Evolutionary conservation across 2,329 filamentous ascomycete genomes (phyloP).

Genomic region (Apiospora aurea): DNA sequence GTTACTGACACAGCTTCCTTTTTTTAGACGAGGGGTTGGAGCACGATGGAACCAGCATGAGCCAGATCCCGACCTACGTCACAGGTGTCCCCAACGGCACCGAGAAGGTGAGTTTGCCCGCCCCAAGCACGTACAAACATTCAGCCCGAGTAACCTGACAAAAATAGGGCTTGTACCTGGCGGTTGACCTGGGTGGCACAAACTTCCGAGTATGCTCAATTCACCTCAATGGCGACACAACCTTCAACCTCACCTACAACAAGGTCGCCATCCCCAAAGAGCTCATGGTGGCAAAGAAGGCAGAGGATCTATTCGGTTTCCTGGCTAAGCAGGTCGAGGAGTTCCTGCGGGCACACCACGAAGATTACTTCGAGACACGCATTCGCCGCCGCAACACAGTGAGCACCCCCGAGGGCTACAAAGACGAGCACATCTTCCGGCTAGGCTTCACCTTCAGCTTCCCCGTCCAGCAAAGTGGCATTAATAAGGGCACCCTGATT

Average conservation of each 20-base stretch:
- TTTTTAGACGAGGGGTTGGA: slow-evolving; percentile 77
- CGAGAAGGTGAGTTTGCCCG: slow-evolving; percentile 75
- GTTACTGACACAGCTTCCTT: slow-evolving; percentile 28
- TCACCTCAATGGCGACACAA: slow-evolving; percentile 90
- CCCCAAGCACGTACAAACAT: neutral
- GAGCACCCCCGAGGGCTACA: slow-evolving; percentile 64
- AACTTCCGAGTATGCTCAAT: slow-evolving; percentile 99
- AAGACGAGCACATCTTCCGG: slow-evolving; percentile 83
- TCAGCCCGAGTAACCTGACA: neutral
- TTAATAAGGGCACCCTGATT: slow-evolving; percentile 93
- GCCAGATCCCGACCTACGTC: slow-evolving; percentile 97
- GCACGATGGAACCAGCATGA: slow-evolving; percentile 80
- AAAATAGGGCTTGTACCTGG: slow-evolving; percentile 87
- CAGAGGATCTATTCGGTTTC: slow-evolving; percentile 89
- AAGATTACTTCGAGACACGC: slow-evolving; percentile 81
- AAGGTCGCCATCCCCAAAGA: slow-evolving; percentile 91
- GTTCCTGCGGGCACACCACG: slow-evolving; percentile 88
- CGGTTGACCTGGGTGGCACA: slow-evolving; percentile 96
- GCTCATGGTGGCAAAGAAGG: slow-evolving; percentile 88
- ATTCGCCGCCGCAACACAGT: slow-evolving; percentile 68
- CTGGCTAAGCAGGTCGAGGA: slow-evolving; percentile 89
- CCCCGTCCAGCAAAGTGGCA: slow-evolving; percentile 90
- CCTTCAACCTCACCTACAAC: slow-evolving; percentile 90
- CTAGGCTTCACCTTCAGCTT: slow-evolving; percentile 99
- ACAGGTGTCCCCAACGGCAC: slow-evolving; percentile 96